phyloP scores from a whole-genome alignment of 192 early-diverging fungal species.

The Coemansia sp. region DNA sequence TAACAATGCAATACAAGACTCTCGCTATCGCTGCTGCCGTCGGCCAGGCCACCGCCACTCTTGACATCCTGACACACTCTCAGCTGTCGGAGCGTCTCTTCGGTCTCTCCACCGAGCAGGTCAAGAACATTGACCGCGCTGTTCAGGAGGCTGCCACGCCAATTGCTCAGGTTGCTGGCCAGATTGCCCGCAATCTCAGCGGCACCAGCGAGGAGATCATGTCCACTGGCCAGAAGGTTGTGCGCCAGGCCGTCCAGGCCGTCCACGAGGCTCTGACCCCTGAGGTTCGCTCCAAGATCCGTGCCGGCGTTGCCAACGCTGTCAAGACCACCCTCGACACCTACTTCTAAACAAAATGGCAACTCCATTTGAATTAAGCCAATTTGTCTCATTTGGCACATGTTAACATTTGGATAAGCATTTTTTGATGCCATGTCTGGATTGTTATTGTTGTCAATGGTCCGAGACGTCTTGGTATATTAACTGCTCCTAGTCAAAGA shows the following conservation, averaged over 20 bases:
- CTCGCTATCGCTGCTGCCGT: conserved; percentile 50
- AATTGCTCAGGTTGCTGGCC: conserved; percentile 55
- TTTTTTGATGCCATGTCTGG: background rate
- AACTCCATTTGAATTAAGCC: background rate
- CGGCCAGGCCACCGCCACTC: conserved; percentile 55
- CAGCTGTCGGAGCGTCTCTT: conserved; percentile 55
- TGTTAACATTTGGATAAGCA: background rate
- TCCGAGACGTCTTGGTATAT: background rate
- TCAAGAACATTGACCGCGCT: conserved; percentile 57
- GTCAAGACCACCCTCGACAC: conserved; percentile 59
- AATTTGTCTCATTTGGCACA: background rate
- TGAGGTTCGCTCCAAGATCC: conserved; percentile 56
- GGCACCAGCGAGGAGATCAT: conserved; percentile 54
- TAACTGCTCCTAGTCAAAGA: background rate
- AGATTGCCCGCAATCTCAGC: conserved; percentile 55
- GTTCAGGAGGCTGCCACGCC: conserved; percentile 55
- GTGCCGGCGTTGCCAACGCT: conserved; percentile 53
- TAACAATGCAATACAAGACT: conserved; percentile 54
- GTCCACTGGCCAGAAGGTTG: conserved; percentile 55
- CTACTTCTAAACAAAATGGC: conserved; percentile 40
- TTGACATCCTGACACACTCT: conserved; percentile 55
- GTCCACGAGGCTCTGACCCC: conserved; percentile 56
- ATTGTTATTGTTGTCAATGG: background rate
- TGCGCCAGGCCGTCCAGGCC: conserved; percentile 54
- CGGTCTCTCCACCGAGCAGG: conserved; percentile 55